Evolutionary conservation across 306 rosid genomes (phyloP).

Genomic region (Echinosophora koreensis): DNA sequence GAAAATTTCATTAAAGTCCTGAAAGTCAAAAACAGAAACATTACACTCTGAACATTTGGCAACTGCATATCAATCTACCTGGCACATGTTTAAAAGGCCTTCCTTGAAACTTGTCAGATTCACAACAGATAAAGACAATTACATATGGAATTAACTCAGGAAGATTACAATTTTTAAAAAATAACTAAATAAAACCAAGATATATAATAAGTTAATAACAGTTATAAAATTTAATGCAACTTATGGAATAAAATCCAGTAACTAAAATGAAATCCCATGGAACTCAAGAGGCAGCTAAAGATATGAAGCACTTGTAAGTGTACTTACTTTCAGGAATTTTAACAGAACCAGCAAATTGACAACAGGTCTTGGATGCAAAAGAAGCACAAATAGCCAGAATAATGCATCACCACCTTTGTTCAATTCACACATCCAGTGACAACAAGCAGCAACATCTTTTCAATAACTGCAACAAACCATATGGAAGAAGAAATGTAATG

Average conservation of each 20-base stretch:
- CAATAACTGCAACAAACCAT: slow-evolving; percentile 41
- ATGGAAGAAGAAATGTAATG: slow-evolving; percentile 33
- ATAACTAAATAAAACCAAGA: slow-evolving; percentile 1
- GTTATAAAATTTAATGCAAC: slow-evolving; percentile 21
- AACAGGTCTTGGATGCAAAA: slow-evolving; percentile 26
- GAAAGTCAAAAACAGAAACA: slow-evolving; percentile 51
- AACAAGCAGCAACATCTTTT: slow-evolving; percentile 44
- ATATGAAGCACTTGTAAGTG: slow-evolving; percentile 27
- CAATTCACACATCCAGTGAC: slow-evolving; percentile 44
- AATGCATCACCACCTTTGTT: slow-evolving; percentile 38
- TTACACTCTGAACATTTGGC: slow-evolving; percentile 51
- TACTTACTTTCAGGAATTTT: slow-evolving; percentile 42
- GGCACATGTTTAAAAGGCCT: slow-evolving; percentile 47
- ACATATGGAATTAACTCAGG: slow-evolving; percentile 21
- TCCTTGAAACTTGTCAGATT: slow-evolving; percentile 56
- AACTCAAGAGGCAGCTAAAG: slow-evolving; percentile 12
- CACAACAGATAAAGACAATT: slow-evolving; percentile 52
- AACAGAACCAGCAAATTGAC: slow-evolving; percentile 35
- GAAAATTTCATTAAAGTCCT: slow-evolving; percentile 45
- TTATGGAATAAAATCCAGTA: slow-evolving; percentile 37
- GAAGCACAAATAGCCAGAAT: slow-evolving; percentile 31
- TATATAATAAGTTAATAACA: slow-evolving; percentile 21
- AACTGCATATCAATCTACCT: slow-evolving; percentile 50
- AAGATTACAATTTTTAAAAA: slow-evolving; percentile 6
- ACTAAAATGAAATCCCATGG: slow-evolving; percentile 41